phyloP scores from a whole-genome alignment of 2,329 filamentous ascomycete species.

The Paramyrothecium sp. region DNA sequence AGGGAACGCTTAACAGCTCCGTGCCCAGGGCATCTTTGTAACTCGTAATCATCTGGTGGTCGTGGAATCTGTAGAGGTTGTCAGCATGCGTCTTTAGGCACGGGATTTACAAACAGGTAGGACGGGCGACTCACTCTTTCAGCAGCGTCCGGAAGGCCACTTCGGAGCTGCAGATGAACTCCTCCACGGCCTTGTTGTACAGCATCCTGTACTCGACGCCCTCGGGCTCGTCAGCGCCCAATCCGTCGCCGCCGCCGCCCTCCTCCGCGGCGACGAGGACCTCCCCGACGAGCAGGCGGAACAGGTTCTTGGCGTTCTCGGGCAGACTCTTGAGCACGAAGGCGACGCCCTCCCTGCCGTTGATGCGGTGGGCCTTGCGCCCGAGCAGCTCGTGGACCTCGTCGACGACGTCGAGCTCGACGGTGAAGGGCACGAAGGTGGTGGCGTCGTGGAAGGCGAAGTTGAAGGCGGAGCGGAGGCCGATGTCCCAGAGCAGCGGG shows the following conservation, averaged over 20 bases:
- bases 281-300: constrained; percentile 81
- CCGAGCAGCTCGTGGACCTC: constrained; percentile 86
- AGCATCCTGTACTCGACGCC: constrained; percentile 88
- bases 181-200: constrained; percentile 93
- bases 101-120: neutral
- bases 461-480: constrained; percentile 76
- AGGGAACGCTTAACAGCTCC: constrained; percentile 81
- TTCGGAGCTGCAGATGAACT: constrained; percentile 95
- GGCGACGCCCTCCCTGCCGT: constrained; percentile 85
- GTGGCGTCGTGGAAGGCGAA: constrained; percentile 94
- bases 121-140: constrained; percentile 70
- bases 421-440: constrained; percentile 73
- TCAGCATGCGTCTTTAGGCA: neutral
- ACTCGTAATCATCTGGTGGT: constrained; percentile 95
- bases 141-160: constrained; percentile 91
- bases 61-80: constrained; percentile 68
- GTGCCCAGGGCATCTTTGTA: constrained; percentile 82
- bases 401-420: constrained; percentile 82
- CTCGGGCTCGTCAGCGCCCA: constrained; percentile 44
- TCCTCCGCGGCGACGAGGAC: constrained; percentile 71
- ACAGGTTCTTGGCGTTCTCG: constrained; percentile 87
- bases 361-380: constrained; percentile 73
- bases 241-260: constrained; percentile 41
- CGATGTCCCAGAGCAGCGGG: constrained; percentile 83
- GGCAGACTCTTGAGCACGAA: constrained; percentile 90